Evolutionary conservation across 139 green algal genomes (phyloP).

Genomic region (Chara braunii): DNA sequence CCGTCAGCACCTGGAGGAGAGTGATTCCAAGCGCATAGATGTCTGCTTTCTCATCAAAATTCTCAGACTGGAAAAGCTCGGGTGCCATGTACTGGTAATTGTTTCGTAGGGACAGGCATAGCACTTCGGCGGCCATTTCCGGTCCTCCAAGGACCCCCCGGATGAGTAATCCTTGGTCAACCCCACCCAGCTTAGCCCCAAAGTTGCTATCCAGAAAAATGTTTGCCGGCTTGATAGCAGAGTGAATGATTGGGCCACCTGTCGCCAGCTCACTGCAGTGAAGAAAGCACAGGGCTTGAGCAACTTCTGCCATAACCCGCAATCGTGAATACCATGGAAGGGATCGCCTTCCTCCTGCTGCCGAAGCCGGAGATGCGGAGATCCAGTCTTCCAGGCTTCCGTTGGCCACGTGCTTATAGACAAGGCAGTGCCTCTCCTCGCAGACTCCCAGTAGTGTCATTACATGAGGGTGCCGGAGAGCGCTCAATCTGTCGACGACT

Average conservation of each 20-base stretch:
- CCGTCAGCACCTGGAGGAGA: slow-evolving; percentile 21
- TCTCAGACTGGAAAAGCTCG: slow-evolving; percentile 21
- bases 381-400: slow-evolving; percentile 49
- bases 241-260: slow-evolving; percentile 58
- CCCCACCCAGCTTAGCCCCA: slow-evolving; percentile 50
- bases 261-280: slow-evolving; percentile 15
- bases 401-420: slow-evolving; percentile 53
- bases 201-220: slow-evolving; percentile 50
- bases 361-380: too few species aligned
- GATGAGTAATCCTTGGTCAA: slow-evolving; percentile 45
- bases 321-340: slow-evolving; percentile 47
- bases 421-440: slow-evolving; percentile 49
- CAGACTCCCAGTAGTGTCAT: slow-evolving; percentile 57
- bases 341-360: neutral
- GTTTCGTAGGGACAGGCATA: too few species aligned
- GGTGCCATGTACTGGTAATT: slow-evolving; percentile 35
- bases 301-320: slow-evolving; percentile 48
- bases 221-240: slow-evolving; percentile 52
- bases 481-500: too few species aligned
- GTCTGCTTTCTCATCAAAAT: slow-evolving; percentile 28
- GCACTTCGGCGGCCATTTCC: neutral
- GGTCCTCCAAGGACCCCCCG: neutral
- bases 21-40: slow-evolving; percentile 30
- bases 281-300: slow-evolving; percentile 17
- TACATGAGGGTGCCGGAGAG: slow-evolving; percentile 60